Base-by-base conservation (phyloP, 345 rosid genomes). In the Citropsis articulata region DNA sequence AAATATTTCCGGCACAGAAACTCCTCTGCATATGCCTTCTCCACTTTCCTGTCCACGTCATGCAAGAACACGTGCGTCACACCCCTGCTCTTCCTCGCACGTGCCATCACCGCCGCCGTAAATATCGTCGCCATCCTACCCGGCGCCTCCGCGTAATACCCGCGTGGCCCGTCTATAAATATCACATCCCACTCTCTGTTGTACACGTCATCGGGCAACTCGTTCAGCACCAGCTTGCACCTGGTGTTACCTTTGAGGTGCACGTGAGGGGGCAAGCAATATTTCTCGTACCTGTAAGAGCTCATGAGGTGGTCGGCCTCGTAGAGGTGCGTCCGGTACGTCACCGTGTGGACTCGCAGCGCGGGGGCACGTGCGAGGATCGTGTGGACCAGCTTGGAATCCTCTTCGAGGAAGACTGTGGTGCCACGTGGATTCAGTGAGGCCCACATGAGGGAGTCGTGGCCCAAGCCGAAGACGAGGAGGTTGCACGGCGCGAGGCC, bases 41-140 rank as follows among this genome's bases (percentile, higher is more conserved):
- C 93, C 80, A 87, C 91, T 70, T 83, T 81, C 85, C 93, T 78
- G 40, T 90, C 74, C 63, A 87, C 89, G 36, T 90, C 93, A 28
- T 90, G 93, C 66, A 90, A 40, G 66, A 79, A 87, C 78, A 90
- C 91, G 38, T 88, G 91, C 76, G 93, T 90, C 76, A 80, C 81
- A 4, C 93, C 91, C 6, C 84, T 9, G 18, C 81, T 79, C 48
- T 50, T 82, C 73, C 93, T 85, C 70, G 65, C 61, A 35, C 89
- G 55, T 0, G 90, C 91, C 91, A 90, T 90, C 70, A 83, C 88
- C 36, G 88, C 93, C 1, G 89, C 91, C 25, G 93, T 79, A 63
- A 86, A 90, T 36, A 90, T 88, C 53, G 93, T 83, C 35, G 82
- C 85, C 93, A 88, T 90, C 80, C 93, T 83, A 72, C 93, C 93